These are phyloP conservation scores for Solanum sitiens DNA, from an alignment of 257 asterid species.

Conservation along the genomic window DNA sequence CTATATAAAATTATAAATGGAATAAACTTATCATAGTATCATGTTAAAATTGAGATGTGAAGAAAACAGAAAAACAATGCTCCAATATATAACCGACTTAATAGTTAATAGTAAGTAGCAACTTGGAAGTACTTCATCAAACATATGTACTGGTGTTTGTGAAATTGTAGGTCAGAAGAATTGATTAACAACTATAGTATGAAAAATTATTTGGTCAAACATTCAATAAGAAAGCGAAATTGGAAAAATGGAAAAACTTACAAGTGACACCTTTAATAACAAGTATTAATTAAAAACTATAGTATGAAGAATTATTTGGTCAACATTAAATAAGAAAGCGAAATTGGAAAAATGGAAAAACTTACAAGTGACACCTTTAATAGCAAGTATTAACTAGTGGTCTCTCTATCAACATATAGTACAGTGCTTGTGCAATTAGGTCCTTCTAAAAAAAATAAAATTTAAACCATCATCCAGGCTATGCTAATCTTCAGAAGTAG, in stretches of 20 bases:
- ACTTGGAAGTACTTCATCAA: neutral
- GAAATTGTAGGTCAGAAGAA: neutral
- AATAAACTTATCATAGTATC: neutral
- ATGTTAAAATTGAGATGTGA: neutral
- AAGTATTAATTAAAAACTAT: neutral
- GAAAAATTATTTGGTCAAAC: neutral
- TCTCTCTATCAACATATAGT: neutral
- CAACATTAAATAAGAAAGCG: neutral
- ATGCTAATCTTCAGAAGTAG: neutral
- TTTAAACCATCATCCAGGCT: neutral
- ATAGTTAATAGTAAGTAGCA: neutral
- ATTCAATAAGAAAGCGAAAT: neutral
- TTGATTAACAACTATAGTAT: neutral
- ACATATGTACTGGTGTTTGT: neutral
- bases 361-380: neutral
- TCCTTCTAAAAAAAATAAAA: neutral
- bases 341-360: neutral
- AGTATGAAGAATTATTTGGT: neutral
- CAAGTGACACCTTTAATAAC: neutral
- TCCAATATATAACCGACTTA: neutral
- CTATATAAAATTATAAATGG: neutral
- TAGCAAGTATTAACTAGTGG: neutral
- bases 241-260: neutral
- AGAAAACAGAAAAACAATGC: neutral
- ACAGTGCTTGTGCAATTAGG: neutral